Percentiles rank a stretch among this genome's conserved stretches.
phyloP scores from a whole-genome alignment of 495 filamentous ascomycete species.

The Penicillium psychrofluorescens region DNA sequence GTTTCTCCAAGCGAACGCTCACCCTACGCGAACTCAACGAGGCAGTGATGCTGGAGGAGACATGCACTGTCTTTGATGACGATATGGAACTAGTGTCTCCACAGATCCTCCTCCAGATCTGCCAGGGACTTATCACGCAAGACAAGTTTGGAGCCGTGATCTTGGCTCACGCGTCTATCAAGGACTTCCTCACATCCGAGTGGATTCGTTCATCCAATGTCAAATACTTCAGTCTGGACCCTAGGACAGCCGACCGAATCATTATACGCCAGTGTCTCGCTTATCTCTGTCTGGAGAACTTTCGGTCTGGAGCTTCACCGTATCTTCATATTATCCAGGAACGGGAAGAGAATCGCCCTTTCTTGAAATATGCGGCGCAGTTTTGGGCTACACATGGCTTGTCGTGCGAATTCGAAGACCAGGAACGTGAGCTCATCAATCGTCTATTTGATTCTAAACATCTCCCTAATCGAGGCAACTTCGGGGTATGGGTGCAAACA shows the following conservation, averaged over 20 bases:
- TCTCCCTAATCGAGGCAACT: constrained; percentile 12
- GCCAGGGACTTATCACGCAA: constrained; percentile 14
- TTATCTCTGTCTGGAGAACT: constrained; percentile 16
- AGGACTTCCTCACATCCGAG: constrained; percentile 14
- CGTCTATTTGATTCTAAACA: constrained; percentile 8
- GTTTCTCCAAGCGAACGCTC: constrained; percentile 7
- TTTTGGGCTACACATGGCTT: constrained; percentile 11
- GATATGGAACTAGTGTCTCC: constrained; percentile 18
- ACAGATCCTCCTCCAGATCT: constrained; percentile 13
- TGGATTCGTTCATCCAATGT: constrained; percentile 14
- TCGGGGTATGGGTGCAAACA: constrained; percentile 11
- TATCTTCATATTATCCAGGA: background rate
- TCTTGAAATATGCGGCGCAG: constrained; percentile 10
- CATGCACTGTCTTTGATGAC: constrained; percentile 8
- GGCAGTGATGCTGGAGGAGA: constrained; percentile 8
- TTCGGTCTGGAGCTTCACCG: constrained; percentile 6
- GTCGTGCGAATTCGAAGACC: background rate
- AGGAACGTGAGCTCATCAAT: constrained; percentile 3
- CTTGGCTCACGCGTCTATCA: constrained; percentile 15
- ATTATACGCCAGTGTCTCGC: constrained; percentile 13
- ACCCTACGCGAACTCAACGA: constrained; percentile 10
- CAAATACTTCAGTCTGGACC: constrained; percentile 10
- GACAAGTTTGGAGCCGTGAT: constrained; percentile 6
- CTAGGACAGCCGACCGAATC: constrained; percentile 5
- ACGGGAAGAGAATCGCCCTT: background rate